Evolutionary conservation across 495 filamentous ascomycete species (phyloP).

Genomic region (Xanthoparmelia taractica): DNA sequence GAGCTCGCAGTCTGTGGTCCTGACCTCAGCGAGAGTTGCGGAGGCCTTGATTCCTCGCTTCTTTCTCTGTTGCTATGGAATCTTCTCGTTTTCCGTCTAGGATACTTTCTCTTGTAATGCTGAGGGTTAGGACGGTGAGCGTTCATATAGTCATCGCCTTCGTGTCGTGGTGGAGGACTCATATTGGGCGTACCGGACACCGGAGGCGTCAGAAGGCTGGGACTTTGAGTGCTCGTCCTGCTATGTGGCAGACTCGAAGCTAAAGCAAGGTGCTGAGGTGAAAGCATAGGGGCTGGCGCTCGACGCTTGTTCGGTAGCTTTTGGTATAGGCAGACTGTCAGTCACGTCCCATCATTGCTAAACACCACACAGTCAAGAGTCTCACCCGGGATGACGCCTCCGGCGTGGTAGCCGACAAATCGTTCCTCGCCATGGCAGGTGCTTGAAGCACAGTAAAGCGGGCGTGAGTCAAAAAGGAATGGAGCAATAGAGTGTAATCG

Average conservation of each 20-base stretch:
- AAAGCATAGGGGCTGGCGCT: conserved; percentile 10
- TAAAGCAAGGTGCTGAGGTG: conserved; percentile 1
- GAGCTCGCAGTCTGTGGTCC: not conserved
- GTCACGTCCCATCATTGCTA: not conserved
- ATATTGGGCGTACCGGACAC: conserved; percentile 6
- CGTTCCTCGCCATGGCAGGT: not conserved
- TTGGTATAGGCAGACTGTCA: not conserved
- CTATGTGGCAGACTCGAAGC: conserved; percentile 18
- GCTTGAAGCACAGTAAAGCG: not conserved
- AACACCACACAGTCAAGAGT: not conserved
- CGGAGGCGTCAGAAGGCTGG: conserved; percentile 20
- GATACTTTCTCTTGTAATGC: conserved; percentile 6
- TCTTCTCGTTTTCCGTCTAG: not conserved
- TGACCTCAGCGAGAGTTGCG: not conserved
- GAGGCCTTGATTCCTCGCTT: not conserved
- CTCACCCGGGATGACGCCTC: not conserved
- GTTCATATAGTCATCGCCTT: conserved; percentile 21
- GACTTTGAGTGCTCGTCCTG: conserved; percentile 14
- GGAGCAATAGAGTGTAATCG: not conserved
- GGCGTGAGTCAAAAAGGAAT: not conserved
- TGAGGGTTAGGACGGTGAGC: not conserved
- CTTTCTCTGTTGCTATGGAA: conserved; percentile 9
- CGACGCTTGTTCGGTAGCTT: conserved; percentile 11
- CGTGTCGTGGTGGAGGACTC: conserved; percentile 22
- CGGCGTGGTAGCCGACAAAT: not conserved